A percentile compares a stretch with the other conserved stretches of the same genome.
phyloP scores from a whole-genome alignment of 345 rosid genomes.

The Mangifera indica region DNA sequence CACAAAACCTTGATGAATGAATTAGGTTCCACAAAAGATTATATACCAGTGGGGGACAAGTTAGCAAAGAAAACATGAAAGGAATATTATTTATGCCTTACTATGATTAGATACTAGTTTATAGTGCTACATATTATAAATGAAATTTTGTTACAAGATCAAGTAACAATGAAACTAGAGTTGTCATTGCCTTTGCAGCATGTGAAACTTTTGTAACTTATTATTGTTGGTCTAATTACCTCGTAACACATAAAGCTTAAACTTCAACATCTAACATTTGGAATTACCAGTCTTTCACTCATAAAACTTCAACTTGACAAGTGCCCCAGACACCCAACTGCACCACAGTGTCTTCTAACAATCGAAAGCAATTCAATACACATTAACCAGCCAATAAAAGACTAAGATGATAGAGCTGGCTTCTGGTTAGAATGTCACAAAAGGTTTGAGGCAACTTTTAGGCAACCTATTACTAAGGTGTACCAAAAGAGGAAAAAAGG shows the following conservation, averaged over 20 bases:
- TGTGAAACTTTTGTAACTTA: background rate
- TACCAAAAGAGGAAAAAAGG: too few relatives aligned
- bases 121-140: background rate
- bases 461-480: too few relatives aligned
- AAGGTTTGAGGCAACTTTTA: background rate
- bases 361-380: background rate
- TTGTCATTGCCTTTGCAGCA: background rate
- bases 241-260: too few relatives aligned
- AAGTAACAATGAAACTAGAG: background rate
- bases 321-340: background rate
- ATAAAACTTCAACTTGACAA: background rate
- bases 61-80: background rate
- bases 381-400: background rate
- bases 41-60: background rate
- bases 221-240: background rate
- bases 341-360: too few relatives aligned
- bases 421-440: background rate
- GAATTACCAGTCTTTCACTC: background rate
- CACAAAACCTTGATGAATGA: conserved; percentile 8
- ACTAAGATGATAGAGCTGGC: background rate
- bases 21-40: background rate
- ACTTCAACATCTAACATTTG: background rate
- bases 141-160: background rate
- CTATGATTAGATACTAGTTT: background rate
- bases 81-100: background rate